Percentiles rank a stretch among this genome's conserved stretches.
phyloP scores from a whole-genome alignment of 768 basidiomycete species.

The Amanita fuliginea region DNA sequence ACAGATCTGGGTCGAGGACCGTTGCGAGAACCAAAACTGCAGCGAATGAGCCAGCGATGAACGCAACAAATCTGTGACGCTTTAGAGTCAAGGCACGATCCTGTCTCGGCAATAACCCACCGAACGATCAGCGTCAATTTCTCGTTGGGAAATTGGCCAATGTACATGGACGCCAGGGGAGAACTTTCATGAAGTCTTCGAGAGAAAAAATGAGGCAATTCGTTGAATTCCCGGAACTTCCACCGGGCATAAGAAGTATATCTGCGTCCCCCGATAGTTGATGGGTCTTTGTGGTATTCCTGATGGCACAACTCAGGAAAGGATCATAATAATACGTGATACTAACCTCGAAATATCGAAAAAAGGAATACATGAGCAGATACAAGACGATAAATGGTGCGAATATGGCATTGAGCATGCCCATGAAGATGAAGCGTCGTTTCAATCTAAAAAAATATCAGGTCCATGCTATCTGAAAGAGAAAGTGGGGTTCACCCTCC shows the following conservation, averaged over 20 bases:
- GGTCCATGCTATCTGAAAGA: not conserved
- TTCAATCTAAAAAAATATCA: slow-evolving; percentile 40
- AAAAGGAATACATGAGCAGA: slow-evolving; percentile 97
- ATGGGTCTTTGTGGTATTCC: slow-evolving; percentile 99
- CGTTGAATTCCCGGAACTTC: slow-evolving; percentile 99
- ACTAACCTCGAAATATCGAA: slow-evolving; percentile 96
- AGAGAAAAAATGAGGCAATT: slow-evolving; percentile 86
- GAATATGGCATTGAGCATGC: slow-evolving; percentile 88
- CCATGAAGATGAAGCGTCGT: slow-evolving; percentile 93
- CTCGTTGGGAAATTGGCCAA: slow-evolving; percentile 96
- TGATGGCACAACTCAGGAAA: slow-evolving; percentile 20
- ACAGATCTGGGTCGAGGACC: slow-evolving; percentile 86
- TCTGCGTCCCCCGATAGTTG: slow-evolving; percentile 81
- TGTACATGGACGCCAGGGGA: slow-evolving; percentile 86
- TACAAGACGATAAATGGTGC: slow-evolving; percentile 97
- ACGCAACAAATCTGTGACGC: slow-evolving; percentile 74
- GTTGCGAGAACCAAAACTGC: slow-evolving; percentile 91
- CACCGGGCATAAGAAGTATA: slow-evolving; percentile 95
- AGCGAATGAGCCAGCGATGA: slow-evolving; percentile 92
- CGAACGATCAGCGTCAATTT: slow-evolving; percentile 83
- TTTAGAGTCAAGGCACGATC: not conserved
- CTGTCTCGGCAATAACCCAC: slow-evolving; percentile 29
- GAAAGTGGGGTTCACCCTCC: slow-evolving; percentile 48
- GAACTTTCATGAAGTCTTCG: slow-evolving; percentile 83
- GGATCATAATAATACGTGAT: not conserved